Percentiles rank a stretch among this genome's conserved stretches.
Conservation (phyloP, 768 basidiomycete species). For the Termitomyces sp. region DNA sequence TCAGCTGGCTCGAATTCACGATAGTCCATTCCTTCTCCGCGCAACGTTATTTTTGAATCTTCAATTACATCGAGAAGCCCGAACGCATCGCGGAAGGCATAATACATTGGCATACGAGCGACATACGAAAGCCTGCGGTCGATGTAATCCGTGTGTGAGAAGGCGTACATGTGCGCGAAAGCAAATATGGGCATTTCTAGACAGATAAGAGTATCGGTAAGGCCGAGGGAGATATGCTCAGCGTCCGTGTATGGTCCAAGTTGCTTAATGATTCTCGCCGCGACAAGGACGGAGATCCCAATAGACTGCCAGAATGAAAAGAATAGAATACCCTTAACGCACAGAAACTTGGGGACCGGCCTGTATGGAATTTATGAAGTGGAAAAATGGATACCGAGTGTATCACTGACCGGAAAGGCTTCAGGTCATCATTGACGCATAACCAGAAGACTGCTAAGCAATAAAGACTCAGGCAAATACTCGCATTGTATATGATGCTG, state of each 20-base stretch:
- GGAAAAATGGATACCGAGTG: background rate
- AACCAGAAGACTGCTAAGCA: conserved; percentile 98
- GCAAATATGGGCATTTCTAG: conserved; percentile 98
- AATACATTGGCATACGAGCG: conserved; percentile 84
- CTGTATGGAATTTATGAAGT: conserved; percentile 31
- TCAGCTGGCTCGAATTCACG: conserved; percentile 95
- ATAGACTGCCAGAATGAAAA: conserved; percentile 98
- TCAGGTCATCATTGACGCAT: conserved; percentile 82
- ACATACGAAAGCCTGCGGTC: conserved; percentile 52
- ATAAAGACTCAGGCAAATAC: conserved; percentile 77
- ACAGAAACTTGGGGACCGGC: conserved; percentile 95
- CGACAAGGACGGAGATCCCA: conserved; percentile 82
- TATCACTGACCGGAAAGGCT: conserved; percentile 70
- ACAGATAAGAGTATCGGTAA: conserved; percentile 90
- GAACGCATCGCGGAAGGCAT: conserved; percentile 86
- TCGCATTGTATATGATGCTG: conserved; percentile 78
- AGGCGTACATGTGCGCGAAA: conserved; percentile 91
- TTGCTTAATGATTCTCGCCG: conserved; percentile 64
- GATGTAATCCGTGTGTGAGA: conserved; percentile 85
- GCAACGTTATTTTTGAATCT: conserved; percentile 77
- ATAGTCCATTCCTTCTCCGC: conserved; percentile 91
- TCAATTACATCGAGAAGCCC: conserved; percentile 82
- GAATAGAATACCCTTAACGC: conserved; percentile 97
- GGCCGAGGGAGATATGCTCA: conserved; percentile 85
- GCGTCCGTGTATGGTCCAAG: conserved; percentile 85